A percentile compares a stretch with the other conserved stretches of the same genome.
These are phyloP conservation scores for Neurospora sp. DNA, from an alignment of 2,329 filamentous ascomycete species.

Conservation along the genomic window DNA sequence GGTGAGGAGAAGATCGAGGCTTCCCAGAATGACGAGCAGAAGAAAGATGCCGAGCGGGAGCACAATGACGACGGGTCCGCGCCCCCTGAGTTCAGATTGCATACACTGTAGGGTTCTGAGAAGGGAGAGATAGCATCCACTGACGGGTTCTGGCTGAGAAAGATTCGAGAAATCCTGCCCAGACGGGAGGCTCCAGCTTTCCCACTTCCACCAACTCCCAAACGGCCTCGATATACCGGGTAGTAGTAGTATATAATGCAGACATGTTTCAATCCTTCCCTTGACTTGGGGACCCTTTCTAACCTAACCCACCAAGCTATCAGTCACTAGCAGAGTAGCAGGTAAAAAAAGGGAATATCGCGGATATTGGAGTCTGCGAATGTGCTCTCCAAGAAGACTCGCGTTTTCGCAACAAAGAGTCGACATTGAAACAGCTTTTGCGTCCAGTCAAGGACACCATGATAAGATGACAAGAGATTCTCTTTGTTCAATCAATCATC, in stretches of 20 bases:
- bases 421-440: not conserved
- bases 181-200: not conserved
- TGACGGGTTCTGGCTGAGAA: not conserved
- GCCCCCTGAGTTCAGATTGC: not conserved
- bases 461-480: not conserved
- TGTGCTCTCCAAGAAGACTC: not conserved
- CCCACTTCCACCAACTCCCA: too few species aligned
- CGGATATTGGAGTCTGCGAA: not conserved
- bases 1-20: not conserved
- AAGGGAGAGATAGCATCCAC: not conserved
- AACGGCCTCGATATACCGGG: not conserved
- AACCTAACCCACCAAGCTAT: not conserved
- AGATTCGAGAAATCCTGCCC: not conserved
- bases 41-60: not conserved
- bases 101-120: not conserved
- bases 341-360: not conserved
- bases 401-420: not conserved
- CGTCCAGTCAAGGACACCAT: not conserved
- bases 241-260: not conserved
- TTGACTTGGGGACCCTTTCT: not conserved
- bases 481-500: not conserved
- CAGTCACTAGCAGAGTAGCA: not conserved
- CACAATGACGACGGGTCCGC: not conserved
- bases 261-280: not conserved
- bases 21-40: not conserved